Evolutionary conservation across 192 early-diverging fungal genomes (phyloP), one percentile per base, ranked within the genome.

Genomic region (Umbelopsis isabellina): DNA sequence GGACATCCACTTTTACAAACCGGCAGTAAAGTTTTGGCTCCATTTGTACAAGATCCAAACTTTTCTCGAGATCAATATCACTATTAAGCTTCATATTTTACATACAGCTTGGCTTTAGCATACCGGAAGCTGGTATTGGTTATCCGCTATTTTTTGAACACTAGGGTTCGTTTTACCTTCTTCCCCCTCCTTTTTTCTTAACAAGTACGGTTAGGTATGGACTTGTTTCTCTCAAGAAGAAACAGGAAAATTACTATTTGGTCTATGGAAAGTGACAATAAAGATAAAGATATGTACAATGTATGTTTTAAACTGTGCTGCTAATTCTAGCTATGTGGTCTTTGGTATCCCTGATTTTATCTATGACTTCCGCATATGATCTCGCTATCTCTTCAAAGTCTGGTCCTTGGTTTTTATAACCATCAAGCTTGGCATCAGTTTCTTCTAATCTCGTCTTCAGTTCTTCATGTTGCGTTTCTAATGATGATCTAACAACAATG

Each of bases 1-100:
- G 97, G 97, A 11, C 97, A 99, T 73, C 97, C 97, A 76, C 81
- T 99, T 67, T 83, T 99, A 44, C 97, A 99, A 85, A 98, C 95
- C 9, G 97, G 97, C 66, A 96, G 94, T 69, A 96, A 97, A 71
- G 91, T 96, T 2, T 81, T 97, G 49, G 90, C 90, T 46, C 90
- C 95, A 4, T 97, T 98, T 77, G 93, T 98, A 71, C 95, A 98
- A 84, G 94, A 95, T 77, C 92, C 93, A 23, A 91, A 89, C 68
- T 95, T 95, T 77, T 84, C 85, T 70, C 88, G 87, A 68, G 92
- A 95, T 46, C 87, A 81, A 45, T 95, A 95, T 74, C 77, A 81
- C 65, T 84, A 87, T 68, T 87, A 83, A 79, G 45, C 12, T n/a
- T 12, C 27, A 35, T 33, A 35, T 35, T 35, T 61, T 35, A 61